Conservation (phyloP, 2,329 filamentous ascomycete species). For the Metarhizium rileyi region DNA sequence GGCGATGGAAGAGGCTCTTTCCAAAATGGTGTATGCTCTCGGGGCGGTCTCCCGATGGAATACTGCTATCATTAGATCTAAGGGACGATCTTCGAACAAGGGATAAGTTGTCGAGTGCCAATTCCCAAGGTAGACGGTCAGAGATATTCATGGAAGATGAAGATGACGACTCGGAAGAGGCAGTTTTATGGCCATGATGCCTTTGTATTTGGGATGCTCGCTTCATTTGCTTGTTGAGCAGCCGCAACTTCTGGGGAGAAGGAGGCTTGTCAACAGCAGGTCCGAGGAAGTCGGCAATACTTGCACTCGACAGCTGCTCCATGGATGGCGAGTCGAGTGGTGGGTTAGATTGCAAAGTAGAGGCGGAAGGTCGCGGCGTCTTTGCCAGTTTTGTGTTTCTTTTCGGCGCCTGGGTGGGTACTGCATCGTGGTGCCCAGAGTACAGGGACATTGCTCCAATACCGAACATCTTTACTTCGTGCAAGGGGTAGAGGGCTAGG, state of each 20-base stretch:
- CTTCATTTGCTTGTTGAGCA: slow-evolving; percentile 50
- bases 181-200: slow-evolving; percentile 23
- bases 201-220: slow-evolving; percentile 34
- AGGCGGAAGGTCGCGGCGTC: slow-evolving; percentile 5
- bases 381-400: slow-evolving; percentile 4
- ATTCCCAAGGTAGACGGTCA: slow-evolving; percentile 41
- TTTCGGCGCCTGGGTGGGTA: slow-evolving; percentile 6
- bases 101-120: slow-evolving; percentile 34
- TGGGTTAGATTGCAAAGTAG: slow-evolving; percentile 6
- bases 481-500: slow-evolving; percentile 9
- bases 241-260: slow-evolving; percentile 49
- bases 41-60: slow-evolving; percentile 42
- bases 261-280: slow-evolving; percentile 52
- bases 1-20: slow-evolving; percentile 49
- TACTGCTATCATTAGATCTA: slow-evolving; percentile 43
- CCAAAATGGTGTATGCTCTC: slow-evolving; percentile 52
- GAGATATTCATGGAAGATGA: slow-evolving; percentile 31
- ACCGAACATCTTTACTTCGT: slow-evolving; percentile 10
- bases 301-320: slow-evolving; percentile 10
- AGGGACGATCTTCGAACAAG: slow-evolving; percentile 48
- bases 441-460: slow-evolving; percentile 16
- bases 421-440: slow-evolving; percentile 15
- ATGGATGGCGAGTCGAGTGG: slow-evolving; percentile 10
- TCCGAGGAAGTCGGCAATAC: slow-evolving; percentile 37
- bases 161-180: slow-evolving; percentile 48